phyloP scores from a whole-genome alignment of 2,329 filamentous ascomycete species.

The Colletotrichum kahawae region DNA sequence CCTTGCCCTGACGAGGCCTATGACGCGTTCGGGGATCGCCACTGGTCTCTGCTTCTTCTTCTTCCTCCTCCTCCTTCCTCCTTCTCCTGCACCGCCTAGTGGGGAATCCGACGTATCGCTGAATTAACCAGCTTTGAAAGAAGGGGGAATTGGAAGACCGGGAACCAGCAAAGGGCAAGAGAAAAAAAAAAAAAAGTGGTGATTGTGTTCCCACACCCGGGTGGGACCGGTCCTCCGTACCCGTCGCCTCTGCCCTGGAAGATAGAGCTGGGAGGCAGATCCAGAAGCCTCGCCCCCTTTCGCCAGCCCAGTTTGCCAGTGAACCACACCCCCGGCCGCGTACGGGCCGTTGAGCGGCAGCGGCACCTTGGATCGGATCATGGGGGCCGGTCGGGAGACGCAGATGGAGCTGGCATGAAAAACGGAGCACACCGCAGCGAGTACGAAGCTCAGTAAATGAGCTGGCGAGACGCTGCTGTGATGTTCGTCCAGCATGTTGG shows the following conservation, averaged over 20 bases:
- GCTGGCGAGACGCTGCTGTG: constrained; percentile 3
- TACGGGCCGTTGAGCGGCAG: constrained; percentile 14
- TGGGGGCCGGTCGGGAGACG: background rate
- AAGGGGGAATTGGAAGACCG: background rate
- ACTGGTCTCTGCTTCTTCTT: background rate
- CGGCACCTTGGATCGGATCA: constrained; percentile 12
- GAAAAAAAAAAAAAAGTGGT: background rate
- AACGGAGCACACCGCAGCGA: background rate
- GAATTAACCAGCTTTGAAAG: background rate
- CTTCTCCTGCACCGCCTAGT: constrained; percentile 8
- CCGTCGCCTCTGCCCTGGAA: constrained; percentile 5
- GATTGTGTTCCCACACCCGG: constrained; percentile 2
- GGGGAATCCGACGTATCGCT: background rate
- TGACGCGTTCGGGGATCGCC: constrained; percentile 15
- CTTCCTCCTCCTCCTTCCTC: background rate
- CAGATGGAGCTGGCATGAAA: background rate
- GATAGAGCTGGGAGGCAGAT: background rate
- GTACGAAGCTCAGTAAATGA: constrained; percentile 14
- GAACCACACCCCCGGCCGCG: background rate
- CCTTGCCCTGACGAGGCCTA: constrained; percentile 14
- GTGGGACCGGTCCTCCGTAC: background rate
- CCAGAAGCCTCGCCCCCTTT: background rate
- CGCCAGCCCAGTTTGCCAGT: background rate
- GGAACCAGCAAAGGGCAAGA: background rate
- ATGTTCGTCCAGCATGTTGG: background rate